Base-by-base conservation (phyloP, 352 stramenopile genomes). In the Phytopythium boreale region DNA sequence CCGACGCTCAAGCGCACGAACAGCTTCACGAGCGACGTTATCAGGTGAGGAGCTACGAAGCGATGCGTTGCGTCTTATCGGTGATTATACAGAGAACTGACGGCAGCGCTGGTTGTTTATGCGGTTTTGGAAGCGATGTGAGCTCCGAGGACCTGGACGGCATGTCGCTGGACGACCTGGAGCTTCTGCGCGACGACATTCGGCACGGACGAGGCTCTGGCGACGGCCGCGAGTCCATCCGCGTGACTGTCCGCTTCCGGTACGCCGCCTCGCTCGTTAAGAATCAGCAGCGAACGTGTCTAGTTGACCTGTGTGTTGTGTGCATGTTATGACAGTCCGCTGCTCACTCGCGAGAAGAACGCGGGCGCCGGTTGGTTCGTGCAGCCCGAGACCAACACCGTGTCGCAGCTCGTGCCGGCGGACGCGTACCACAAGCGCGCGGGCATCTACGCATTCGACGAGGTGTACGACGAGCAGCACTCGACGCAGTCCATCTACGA, bases 401-500 rank as follows among this genome's bases (percentile, higher is more conserved):
- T 82, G 12, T 63, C 62, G 55, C 62, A 59, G 56, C n/a, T 66
- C 49, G 14, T 57, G 49, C 47, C 50, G 22, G 61, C 76, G 39
- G 67, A 70, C 41, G 62, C 59, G 2, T 53, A 63, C 27, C 37
- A 60, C 41, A 62, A 62, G 22, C 70, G 72, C 22, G 34, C 62
- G 50, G 70, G 64, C 6, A 66, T 72, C 57, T 87, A 84, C 66
- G 67, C 74, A 10, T 87, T 87, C 61, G 78, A 87, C 39, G 74
- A 82, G 61, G 74, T 87, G 20, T 85, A 85, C 43, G 63, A 74
- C 27, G 67, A 66, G 4, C 46, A 75, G 14, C 70, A 82, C 62
- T 85, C 78, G 31, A 87, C 78, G 34, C 43, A 60, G 69, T 66
- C 57, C 22, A 82, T 95, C 24, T 95, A 93, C 61, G 82, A 92